Conservation (phyloP, 2,329 filamentous ascomycete species). For the Coniochaeta ligniaria region DNA sequence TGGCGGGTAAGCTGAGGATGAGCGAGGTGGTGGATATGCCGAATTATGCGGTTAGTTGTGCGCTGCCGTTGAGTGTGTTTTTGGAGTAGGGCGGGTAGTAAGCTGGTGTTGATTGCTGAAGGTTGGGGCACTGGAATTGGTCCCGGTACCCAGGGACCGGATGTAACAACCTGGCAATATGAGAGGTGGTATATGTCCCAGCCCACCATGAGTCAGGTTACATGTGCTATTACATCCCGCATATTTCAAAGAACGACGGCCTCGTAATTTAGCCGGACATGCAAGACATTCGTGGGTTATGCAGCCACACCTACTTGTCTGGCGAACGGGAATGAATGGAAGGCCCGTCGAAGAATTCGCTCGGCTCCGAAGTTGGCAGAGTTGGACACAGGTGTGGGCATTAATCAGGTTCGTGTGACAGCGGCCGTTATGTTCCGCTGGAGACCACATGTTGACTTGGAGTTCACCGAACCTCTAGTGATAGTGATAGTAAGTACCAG, state of each 20-base stretch:
- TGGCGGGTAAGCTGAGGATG: constrained; percentile 42
- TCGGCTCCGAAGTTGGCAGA: background rate
- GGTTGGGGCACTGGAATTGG: background rate
- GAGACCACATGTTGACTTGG: background rate
- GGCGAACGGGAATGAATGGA: background rate
- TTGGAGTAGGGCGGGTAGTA: background rate
- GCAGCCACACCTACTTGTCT: background rate
- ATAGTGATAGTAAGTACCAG: background rate
- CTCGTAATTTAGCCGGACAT: background rate
- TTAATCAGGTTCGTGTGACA: background rate
- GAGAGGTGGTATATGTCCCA: background rate
- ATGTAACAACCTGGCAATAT: background rate
- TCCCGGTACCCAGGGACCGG: background rate
- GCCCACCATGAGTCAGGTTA: background rate
- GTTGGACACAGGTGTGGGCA: background rate
- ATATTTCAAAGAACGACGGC: background rate
- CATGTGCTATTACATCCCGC: background rate
- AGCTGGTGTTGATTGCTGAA: no score
- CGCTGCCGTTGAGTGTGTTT: constrained; percentile 40
- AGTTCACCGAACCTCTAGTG: background rate
- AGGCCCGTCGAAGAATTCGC: background rate
- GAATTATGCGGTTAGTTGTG: constrained; percentile 42
- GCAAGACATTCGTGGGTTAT: background rate
- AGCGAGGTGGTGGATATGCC: constrained; percentile 47
- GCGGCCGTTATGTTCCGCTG: background rate